Evolutionary conservation across 108 stramenopile genomes (phyloP).

Genomic region (Skeletonema costatum): DNA sequence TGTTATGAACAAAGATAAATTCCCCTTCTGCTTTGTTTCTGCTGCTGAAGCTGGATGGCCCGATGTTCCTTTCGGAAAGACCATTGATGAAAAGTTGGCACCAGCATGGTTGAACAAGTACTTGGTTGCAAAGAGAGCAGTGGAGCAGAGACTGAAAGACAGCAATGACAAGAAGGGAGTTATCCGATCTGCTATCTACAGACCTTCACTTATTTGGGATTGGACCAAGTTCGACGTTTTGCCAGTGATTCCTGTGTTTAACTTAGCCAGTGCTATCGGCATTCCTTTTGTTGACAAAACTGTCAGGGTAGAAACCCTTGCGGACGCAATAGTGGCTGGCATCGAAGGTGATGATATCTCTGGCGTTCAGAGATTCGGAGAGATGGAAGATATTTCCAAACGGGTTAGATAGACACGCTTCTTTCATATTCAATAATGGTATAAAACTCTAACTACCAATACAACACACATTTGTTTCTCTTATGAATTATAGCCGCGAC

Average conservation of each 20-base stretch:
- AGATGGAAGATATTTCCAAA: conserved; percentile 53
- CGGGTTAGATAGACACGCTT: conserved; percentile 23
- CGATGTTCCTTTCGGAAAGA: conserved; percentile 64
- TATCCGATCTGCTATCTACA: conserved; percentile 67
- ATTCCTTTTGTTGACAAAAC: conserved; percentile 87
- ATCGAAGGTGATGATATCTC: conserved; percentile 45
- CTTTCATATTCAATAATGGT: neutral
- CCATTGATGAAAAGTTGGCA: conserved; percentile 64
- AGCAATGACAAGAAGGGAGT: conserved; percentile 17
- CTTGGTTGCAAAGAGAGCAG: conserved; percentile 73
- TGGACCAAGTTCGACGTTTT: conserved; percentile 77
- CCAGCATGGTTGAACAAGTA: conserved; percentile 80
- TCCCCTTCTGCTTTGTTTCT: conserved; percentile 77
- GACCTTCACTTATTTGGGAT: conserved; percentile 82
- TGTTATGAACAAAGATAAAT: conserved; percentile 41
- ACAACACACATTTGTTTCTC: neutral
- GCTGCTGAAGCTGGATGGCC: conserved; percentile 90
- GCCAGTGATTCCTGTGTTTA: conserved; percentile 73
- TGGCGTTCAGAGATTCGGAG: conserved; percentile 53
- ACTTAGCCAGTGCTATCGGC: conserved; percentile 66
- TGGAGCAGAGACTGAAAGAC: conserved; percentile 59
- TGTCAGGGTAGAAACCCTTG: conserved; percentile 77
- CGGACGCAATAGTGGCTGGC: conserved; percentile 76
- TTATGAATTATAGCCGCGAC: conserved; percentile 3
- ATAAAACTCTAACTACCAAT: neutral